Conservation (phyloP, 2,329 filamentous ascomycete species). For the Lasiodiplodia sp. region DNA sequence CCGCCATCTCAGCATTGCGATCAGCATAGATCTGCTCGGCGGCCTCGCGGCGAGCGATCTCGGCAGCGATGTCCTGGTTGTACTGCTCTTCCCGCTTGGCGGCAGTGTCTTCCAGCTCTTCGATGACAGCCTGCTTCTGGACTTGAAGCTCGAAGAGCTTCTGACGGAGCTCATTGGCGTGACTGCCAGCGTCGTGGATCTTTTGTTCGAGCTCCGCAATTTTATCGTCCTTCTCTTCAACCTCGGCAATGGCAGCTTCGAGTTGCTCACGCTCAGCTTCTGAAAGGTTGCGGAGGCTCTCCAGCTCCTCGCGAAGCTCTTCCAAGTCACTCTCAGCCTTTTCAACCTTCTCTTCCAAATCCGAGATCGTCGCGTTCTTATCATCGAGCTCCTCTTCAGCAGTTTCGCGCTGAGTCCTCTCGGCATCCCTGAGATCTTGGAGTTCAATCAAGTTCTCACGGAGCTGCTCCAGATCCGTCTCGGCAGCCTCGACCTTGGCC, state of each 20-base stretch:
- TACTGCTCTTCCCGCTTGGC: slow-evolving; percentile 50
- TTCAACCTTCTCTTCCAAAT: slow-evolving; percentile 47
- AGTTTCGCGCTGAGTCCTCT: slow-evolving; percentile 41
- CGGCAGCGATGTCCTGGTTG: slow-evolving; percentile 47
- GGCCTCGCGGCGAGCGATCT: slow-evolving; percentile 47
- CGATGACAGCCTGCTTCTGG: slow-evolving; percentile 48
- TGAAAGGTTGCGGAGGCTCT: slow-evolving; percentile 45
- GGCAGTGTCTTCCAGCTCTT: slow-evolving; percentile 46
- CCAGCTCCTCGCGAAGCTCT: slow-evolving; percentile 43
- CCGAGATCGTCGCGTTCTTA: slow-evolving; percentile 45
- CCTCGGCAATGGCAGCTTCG: slow-evolving; percentile 51
- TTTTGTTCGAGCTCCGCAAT: slow-evolving; percentile 51
- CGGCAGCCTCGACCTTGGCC: slow-evolving; percentile 45
- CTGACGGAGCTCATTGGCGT: slow-evolving; percentile 57
- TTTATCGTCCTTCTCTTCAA: slow-evolving; percentile 51
- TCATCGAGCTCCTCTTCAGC: slow-evolving; percentile 49
- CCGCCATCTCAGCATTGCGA: slow-evolving; percentile 43
- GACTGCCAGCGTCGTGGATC: slow-evolving; percentile 50
- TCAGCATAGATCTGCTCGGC: slow-evolving; percentile 47
- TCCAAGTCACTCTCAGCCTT: slow-evolving; percentile 42
- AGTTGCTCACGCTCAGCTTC: slow-evolving; percentile 53
- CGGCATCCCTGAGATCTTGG: slow-evolving; percentile 43
- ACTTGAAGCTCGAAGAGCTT: slow-evolving; percentile 57
- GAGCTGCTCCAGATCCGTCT: slow-evolving; percentile 46
- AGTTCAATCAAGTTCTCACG: slow-evolving; percentile 43